Percentiles rank a stretch among this genome's conserved stretches.
Evolutionary conservation across 139 green algal genomes (phyloP).

Genomic region (Mesostigma viride): DNA sequence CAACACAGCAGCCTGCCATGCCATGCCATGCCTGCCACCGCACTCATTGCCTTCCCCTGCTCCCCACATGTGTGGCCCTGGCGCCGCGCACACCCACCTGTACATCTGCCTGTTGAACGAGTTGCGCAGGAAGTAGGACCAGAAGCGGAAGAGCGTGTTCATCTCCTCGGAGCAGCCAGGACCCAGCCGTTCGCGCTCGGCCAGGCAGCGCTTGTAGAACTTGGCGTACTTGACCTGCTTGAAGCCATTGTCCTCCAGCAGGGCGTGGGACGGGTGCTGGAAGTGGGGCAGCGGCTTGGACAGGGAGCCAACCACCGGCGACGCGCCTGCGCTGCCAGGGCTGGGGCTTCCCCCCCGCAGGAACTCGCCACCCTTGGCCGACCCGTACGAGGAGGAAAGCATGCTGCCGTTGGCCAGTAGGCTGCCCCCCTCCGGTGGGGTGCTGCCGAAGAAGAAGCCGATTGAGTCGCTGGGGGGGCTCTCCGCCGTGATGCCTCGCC

Average conservation of each 20-base stretch:
- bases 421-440: slow-evolving; percentile 14
- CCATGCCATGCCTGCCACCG: too few relatives aligned
- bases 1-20: too few relatives aligned
- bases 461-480: slow-evolving; percentile 21
- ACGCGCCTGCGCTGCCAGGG: background rate
- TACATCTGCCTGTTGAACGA: slow-evolving; percentile 90
- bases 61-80: background rate
- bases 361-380: background rate
- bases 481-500: slow-evolving; percentile 1
- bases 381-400: background rate
- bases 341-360: background rate
- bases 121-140: slow-evolving; percentile 92
- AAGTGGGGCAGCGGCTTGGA: slow-evolving; percentile 36
- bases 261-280: slow-evolving; percentile 70
- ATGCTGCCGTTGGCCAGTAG: background rate
- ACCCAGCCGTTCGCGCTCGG: slow-evolving; percentile 62
- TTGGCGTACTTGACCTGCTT: slow-evolving; percentile 80
- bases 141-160: slow-evolving; percentile 97
- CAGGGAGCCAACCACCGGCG: slow-evolving; percentile 20
- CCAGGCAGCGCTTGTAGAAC: slow-evolving; percentile 76
- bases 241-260: slow-evolving; percentile 89
- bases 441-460: slow-evolving; percentile 30
- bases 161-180: slow-evolving; percentile 82
- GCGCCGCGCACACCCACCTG: too few relatives aligned
- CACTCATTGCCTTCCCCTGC: background rate